Conservation (phyloP, 441 rosid genomes). For the Eruca vesicaria region DNA sequence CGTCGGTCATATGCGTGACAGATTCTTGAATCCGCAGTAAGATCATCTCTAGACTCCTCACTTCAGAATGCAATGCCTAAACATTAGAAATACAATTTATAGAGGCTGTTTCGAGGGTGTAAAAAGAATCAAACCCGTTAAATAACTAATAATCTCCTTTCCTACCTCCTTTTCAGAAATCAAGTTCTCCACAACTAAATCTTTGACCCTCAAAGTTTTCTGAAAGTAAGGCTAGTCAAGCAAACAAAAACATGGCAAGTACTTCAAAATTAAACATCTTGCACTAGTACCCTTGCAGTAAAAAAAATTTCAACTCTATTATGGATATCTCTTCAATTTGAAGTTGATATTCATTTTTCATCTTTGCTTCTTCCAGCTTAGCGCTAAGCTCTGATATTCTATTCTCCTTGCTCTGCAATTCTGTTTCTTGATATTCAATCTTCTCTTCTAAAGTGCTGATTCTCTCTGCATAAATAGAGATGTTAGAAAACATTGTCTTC, state of each 20-base stretch:
- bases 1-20: slow-evolving; percentile 55
- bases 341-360: slow-evolving; percentile 38
- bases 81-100: not conserved
- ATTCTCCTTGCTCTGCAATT: slow-evolving; percentile 51
- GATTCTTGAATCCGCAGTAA: slow-evolving; percentile 65
- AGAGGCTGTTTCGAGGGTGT: slow-evolving; percentile 15
- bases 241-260: slow-evolving; percentile 28
- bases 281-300: slow-evolving; percentile 3
- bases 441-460: slow-evolving; percentile 54
- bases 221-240: slow-evolving; percentile 73
- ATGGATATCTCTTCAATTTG: slow-evolving; percentile 79
- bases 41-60: slow-evolving; percentile 19
- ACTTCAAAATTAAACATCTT: slow-evolving; percentile 19
- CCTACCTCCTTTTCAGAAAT: slow-evolving; percentile 68
- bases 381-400: slow-evolving; percentile 58
- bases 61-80: slow-evolving; percentile 58
- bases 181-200: slow-evolving; percentile 58
- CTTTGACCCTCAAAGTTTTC: slow-evolving; percentile 61
- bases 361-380: slow-evolving; percentile 51
- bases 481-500: slow-evolving; percentile 1
- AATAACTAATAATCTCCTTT: slow-evolving; percentile 12
- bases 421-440: slow-evolving; percentile 44
- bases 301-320: not conserved
- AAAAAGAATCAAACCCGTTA: slow-evolving; percentile 13
- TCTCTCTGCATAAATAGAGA: slow-evolving; percentile 49